Evolutionary conservation across 2,329 filamentous ascomycete genomes (phyloP).

Genomic region (Cladosporium colombiae): DNA sequence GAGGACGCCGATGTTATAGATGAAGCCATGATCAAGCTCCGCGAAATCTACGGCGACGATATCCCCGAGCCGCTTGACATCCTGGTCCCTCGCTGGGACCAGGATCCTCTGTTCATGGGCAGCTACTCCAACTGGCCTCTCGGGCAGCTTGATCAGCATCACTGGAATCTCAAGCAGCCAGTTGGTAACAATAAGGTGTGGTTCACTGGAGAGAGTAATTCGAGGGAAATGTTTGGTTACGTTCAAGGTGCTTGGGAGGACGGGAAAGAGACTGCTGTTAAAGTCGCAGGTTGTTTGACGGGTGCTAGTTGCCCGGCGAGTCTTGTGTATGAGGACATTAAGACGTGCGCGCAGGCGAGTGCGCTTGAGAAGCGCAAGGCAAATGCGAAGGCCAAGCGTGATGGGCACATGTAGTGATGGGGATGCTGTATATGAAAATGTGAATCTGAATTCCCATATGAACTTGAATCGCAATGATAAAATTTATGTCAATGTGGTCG

Average conservation of each 20-base stretch:
- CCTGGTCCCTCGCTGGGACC: slow-evolving; percentile 61
- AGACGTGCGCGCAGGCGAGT: slow-evolving; percentile 10
- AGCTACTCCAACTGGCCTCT: slow-evolving; percentile 70
- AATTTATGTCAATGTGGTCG: neutral
- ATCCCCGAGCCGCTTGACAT: slow-evolving; percentile 63
- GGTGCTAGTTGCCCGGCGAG: slow-evolving; percentile 4
- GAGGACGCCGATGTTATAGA: slow-evolving; percentile 58
- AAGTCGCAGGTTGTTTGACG: slow-evolving; percentile 12
- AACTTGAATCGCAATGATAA: neutral
- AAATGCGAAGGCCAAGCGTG: neutral
- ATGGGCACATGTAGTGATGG: neutral
- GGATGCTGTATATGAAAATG: neutral
- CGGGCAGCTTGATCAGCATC: slow-evolving; percentile 63
- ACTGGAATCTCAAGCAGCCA: slow-evolving; percentile 65
- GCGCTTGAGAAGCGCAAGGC: slow-evolving; percentile 5
- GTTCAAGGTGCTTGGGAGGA: slow-evolving; percentile 18
- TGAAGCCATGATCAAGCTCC: slow-evolving; percentile 60
- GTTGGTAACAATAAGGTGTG: slow-evolving; percentile 39
- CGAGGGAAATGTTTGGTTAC: slow-evolving; percentile 9
- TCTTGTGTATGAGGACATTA: slow-evolving; percentile 16
- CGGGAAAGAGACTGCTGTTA: slow-evolving; percentile 11
- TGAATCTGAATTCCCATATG: neutral
- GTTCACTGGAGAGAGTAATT: slow-evolving; percentile 14
- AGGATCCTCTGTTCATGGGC: slow-evolving; percentile 55
- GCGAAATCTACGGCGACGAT: slow-evolving; percentile 61